phyloP scores from a whole-genome alignment of 345 rosid species.

The Brassica juncea region DNA sequence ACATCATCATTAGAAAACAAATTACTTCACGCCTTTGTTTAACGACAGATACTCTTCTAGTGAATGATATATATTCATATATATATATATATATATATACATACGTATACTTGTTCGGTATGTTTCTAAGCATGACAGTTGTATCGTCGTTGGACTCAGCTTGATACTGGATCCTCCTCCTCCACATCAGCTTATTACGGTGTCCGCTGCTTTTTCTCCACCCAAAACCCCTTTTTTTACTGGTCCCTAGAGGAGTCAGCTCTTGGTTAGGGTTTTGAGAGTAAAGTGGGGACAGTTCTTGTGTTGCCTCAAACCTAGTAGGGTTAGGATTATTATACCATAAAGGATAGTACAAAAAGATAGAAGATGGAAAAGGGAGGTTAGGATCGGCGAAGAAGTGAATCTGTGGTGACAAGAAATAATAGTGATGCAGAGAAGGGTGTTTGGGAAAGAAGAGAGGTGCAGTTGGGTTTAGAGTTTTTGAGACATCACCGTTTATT shows the following conservation, averaged over 20 bases:
- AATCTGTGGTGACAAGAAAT: not conserved
- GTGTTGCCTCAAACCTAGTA: not conserved
- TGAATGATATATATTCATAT: not conserved
- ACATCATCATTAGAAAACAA: not conserved
- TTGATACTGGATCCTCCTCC: not conserved
- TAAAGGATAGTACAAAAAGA: slow-evolving; percentile 8
- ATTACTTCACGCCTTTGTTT: not conserved
- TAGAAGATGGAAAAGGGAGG: not conserved
- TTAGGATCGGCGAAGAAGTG: not conserved
- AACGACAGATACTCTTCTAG: not conserved
- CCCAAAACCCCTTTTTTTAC: not conserved
- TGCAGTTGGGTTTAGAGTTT: not conserved
- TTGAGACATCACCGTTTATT: not conserved
- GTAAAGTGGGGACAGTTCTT: not conserved
- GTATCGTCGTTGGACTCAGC: slow-evolving; percentile 37
- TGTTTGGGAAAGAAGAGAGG: not conserved
- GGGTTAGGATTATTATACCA: slow-evolving; percentile 1
- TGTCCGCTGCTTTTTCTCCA: not conserved
- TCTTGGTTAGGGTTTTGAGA: slow-evolving; percentile 30
- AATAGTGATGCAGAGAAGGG: not conserved
- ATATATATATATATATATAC: not conserved
- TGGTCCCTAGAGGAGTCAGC: not conserved
- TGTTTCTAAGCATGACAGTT: slow-evolving; percentile 73
- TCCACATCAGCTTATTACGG: not conserved
- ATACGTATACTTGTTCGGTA: slow-evolving; percentile 77